Percentiles rank a stretch among this genome's conserved stretches.
phyloP scores from a whole-genome alignment of 163 green algal genomes.

The Prototheca cutis region DNA sequence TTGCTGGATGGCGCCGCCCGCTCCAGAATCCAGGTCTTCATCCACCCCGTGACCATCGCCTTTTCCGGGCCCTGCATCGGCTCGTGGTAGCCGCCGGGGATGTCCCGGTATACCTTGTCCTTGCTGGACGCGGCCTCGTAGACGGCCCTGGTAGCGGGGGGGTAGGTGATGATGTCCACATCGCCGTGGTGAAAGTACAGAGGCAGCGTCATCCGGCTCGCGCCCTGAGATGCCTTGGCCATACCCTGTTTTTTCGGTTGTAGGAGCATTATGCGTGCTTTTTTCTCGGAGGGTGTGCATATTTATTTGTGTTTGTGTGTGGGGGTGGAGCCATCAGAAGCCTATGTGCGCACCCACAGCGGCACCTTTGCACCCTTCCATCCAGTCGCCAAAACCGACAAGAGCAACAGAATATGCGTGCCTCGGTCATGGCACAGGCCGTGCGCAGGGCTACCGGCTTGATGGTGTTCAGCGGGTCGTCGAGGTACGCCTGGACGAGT shows the following conservation, averaged over 20 bases:
- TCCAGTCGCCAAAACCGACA: neutral
- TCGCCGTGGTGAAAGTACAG: conserved; percentile 49
- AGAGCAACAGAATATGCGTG: neutral
- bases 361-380: neutral
- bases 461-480: conserved; percentile 31
- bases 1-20: neutral
- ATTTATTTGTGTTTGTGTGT: neutral
- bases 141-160: conserved; percentile 9
- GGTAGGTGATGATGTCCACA: conserved; percentile 34
- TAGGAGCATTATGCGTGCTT: too few species aligned
- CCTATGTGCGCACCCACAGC: neutral
- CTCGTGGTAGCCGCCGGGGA: conserved; percentile 23
- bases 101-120: conserved; percentile 11
- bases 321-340: too few species aligned
- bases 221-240: conserved; percentile 5
- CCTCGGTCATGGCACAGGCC: conserved; percentile 20
- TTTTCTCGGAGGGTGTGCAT: neutral
- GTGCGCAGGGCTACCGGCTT: conserved; percentile 34
- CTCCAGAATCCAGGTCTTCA: conserved; percentile 9
- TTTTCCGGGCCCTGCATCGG: neutral
- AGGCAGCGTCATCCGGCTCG: conserved; percentile 34
- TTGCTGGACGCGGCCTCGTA: conserved; percentile 1
- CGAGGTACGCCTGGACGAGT: conserved; percentile 25
- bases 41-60: neutral
- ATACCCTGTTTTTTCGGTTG: conserved; percentile 36